Evolutionary conservation across 1,139 yeast genomes (phyloP).

Genomic region (Lodderomyces metapsilosis): DNA sequence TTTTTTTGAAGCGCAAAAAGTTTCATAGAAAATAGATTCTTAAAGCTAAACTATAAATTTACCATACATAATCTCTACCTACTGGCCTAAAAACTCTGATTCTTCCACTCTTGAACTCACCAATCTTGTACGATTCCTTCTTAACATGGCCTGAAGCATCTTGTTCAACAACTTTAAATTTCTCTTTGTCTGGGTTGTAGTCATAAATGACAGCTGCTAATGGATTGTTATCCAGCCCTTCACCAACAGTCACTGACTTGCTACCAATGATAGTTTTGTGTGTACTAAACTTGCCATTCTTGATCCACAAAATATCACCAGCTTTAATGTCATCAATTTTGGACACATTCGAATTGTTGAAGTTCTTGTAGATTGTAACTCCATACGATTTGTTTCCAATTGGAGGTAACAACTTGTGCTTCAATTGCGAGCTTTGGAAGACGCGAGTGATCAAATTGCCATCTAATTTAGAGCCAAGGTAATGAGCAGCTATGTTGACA

Average conservation of each 20-base stretch:
- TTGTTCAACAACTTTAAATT: constrained; percentile 71
- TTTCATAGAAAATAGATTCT: too few species aligned
- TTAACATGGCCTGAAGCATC: constrained; percentile 53
- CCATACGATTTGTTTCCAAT: constrained; percentile 75
- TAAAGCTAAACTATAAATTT: too few species aligned
- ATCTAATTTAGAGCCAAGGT: constrained; percentile 36
- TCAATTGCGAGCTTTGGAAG: constrained; percentile 13
- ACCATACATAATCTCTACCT: constrained; percentile 37
- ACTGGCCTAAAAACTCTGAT: constrained; percentile 78
- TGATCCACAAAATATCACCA: constrained; percentile 80
- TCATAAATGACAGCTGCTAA: constrained; percentile 52
- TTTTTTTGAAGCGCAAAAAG: too few species aligned
- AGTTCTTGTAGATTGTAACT: constrained; percentile 56
- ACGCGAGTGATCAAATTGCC: constrained; percentile 26
- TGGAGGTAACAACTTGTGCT: constrained; percentile 43
- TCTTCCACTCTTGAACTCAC: constrained; percentile 77
- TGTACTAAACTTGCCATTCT: constrained; percentile 70
- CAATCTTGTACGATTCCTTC: constrained; percentile 62
- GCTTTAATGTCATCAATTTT: constrained; percentile 66
- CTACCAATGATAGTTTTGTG: constrained; percentile 63
- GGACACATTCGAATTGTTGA: constrained; percentile 48
- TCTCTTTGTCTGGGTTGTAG: constrained; percentile 73
- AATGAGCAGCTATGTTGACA: constrained; percentile 39
- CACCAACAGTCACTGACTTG: constrained; percentile 43
- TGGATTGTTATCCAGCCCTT: constrained; percentile 21